phyloP scores from a whole-genome alignment of 2,329 filamentous ascomycete species.

The Fusarium humuli region DNA sequence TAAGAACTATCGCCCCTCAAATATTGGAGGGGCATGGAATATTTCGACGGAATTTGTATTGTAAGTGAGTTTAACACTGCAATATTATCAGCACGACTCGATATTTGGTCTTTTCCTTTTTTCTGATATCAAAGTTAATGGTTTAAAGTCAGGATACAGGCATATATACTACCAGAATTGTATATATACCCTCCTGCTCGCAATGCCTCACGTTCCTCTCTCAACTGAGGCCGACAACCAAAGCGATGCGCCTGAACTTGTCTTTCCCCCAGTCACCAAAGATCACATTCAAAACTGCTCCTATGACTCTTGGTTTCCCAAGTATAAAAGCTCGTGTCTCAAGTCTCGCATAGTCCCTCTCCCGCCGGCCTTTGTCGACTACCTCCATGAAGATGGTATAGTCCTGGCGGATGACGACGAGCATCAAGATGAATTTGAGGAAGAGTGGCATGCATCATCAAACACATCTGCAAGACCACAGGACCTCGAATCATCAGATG shows the following conservation, averaged over 20 bases:
- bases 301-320: slow-evolving; percentile 90
- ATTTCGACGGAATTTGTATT: slow-evolving; percentile 39
- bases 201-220: slow-evolving; percentile 53
- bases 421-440: slow-evolving; percentile 66
- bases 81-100: not conserved
- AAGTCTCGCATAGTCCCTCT: slow-evolving; percentile 88
- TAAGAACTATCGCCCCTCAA: slow-evolving; percentile 29
- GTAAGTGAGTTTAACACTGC: slow-evolving; percentile 40
- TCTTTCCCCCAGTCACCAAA: slow-evolving; percentile 85
- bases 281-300: slow-evolving; percentile 94
- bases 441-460: slow-evolving; percentile 59
- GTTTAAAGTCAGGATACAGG: not conserved
- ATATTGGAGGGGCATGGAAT: slow-evolving; percentile 37
- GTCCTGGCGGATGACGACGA: slow-evolving; percentile 78
- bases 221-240: slow-evolving; percentile 12
- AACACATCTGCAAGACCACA: slow-evolving; percentile 45
- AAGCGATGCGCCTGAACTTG: slow-evolving; percentile 54
- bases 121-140: not conserved
- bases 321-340: slow-evolving; percentile 83
- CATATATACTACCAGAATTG: not conserved
- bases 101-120: not conserved
- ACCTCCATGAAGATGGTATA: slow-evolving; percentile 93
- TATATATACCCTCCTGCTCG: not conserved
- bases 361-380: slow-evolving; percentile 79
- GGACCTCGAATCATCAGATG: slow-evolving; percentile 58